These are phyloP conservation scores for Candida frijolesensis DNA, from an alignment of 1,139 yeast genomes.

Conservation along the genomic window DNA sequence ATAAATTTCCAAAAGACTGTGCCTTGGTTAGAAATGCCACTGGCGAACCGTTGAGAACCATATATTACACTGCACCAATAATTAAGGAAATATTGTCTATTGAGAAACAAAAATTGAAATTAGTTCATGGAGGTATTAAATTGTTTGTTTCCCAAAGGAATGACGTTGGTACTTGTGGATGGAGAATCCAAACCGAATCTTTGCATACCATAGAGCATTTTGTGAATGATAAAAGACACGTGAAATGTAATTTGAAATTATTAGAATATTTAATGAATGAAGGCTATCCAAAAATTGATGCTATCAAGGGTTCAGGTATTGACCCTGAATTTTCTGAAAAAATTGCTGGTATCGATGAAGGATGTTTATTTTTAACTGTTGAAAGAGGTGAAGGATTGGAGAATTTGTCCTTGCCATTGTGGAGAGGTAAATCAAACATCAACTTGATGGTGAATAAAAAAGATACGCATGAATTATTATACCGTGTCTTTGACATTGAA, in stretches of 20 bases:
- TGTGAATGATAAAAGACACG: slow-evolving; percentile 60
- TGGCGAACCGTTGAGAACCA: slow-evolving; percentile 91
- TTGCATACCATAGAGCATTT: slow-evolving; percentile 61
- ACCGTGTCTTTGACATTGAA: slow-evolving; percentile 79
- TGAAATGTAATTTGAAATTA: slow-evolving; percentile 57
- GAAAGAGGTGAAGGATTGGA: slow-evolving; percentile 60
- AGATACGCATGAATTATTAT: slow-evolving; percentile 85
- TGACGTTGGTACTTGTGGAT: slow-evolving; percentile 64
- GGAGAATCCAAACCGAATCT: slow-evolving; percentile 95
- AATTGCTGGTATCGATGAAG: slow-evolving; percentile 63
- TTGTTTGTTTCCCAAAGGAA: slow-evolving; percentile 89
- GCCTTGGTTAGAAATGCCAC: slow-evolving; percentile 92
- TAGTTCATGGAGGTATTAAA: slow-evolving; percentile 90
- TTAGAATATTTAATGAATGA: slow-evolving; percentile 69
- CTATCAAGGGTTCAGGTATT: slow-evolving; percentile 48
- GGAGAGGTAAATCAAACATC: slow-evolving; percentile 85
- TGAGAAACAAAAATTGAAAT: slow-evolving; percentile 77
- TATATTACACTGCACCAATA: slow-evolving; percentile 82
- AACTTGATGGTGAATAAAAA: slow-evolving; percentile 95
- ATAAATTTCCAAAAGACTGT: slow-evolving; percentile 61
- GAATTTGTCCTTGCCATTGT: slow-evolving; percentile 79
- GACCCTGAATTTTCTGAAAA: slow-evolving; percentile 62
- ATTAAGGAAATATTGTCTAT: slow-evolving; percentile 66
- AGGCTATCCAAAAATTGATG: slow-evolving; percentile 77
- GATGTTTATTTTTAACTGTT: slow-evolving; percentile 83